Evolutionary conservation across 2,329 filamentous ascomycete species (phyloP), one percentile per base, ranked within the genome.

Genomic region (Curvularia verruculosa): DNA sequence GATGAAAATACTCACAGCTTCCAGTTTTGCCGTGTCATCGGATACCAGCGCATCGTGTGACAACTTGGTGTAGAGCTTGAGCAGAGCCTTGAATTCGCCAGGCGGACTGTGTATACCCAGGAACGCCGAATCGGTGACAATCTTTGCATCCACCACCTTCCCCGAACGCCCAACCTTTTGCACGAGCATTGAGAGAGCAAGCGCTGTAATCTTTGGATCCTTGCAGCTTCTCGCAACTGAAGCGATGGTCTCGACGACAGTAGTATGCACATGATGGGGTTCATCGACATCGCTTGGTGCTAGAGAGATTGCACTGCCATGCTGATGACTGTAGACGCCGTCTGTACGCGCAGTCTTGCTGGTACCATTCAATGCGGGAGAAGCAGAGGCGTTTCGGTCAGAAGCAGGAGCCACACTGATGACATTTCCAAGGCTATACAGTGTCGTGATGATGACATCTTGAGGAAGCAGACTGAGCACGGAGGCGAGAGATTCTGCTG

Each of bases 371-470:
- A 78, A 59, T 8, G 76, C 71, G 4, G 77, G 71, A 29, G 81
- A 80, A 52, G 61, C 85, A 13, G 83, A 68, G 28, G 66, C 71
- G 60, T 63, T 75, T 60, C 81, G 81, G 28, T 86, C 84, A 31
- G 80, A 69, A 18, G 78, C 79, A 6, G 83, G 82, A 45, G 85
- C 87, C 5, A 92, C 88, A 66, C 92, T 97, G 13, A 99, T 82
- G 3, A 96, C 89, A 72, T 99, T 99, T 19, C 95, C 95, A n/a
- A 99, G 83, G 0, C 92, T 95, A 77, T 99, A 99, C 9, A 99
- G 81, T 1, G 93, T 98, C 5, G 93, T 96, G 64, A 99, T 98
- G 34, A 96, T 85, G 34, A 92, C 89, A 79, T 99, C 95, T 67
- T 96, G 90, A 1, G 95, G 96, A 12, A 98, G 83, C 68, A 89